Base-by-base conservation (phyloP, 1,139 yeast species). In the Pichia sp. region DNA sequence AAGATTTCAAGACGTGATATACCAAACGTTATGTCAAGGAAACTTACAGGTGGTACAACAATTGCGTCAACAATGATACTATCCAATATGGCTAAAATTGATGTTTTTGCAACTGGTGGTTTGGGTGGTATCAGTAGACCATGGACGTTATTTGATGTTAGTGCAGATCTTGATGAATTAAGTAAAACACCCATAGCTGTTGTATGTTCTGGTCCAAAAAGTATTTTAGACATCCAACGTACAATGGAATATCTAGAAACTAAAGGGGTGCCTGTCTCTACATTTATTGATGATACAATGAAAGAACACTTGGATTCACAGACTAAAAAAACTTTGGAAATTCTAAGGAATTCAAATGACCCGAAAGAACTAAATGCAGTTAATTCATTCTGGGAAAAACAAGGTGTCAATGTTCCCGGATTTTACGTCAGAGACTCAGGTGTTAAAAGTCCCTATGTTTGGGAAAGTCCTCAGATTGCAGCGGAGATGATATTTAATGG, bases 41-140 rank as follows among this genome's bases (percentile, higher is more conserved):
- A 72, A 44, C 67, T 81, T 34, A 73, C 79, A 51, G 97, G 97
- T 5, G 96, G 96, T 2, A 90, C 97, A 1, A 89, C 97, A 0
- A 87, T 89, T 56, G 89, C 96, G 1, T 84, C 87, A 49, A 89
- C 96, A 0, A 87, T 89, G 95, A 85, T 89, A 18, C 68, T 90
- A 18, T 84, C 96, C 0, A 75, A 83, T 51, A 64, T 71, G 63
- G 91, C 91, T 0, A 95, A 95, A 0, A 87, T 89, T 60, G 77
- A 79, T 58, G 90, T 90, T 25, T 90, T 89, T 74, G 95, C 95
- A 1, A 90, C 96, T 2, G 97, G 97, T 42, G 97, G 97, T 1
- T 74, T 89, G 30, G 96, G 97, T 10, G 97, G 97, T 18, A 96
- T 89, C 16, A 96, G 90, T 62, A 76, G 89, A 53, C 87, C 86